These are phyloP conservation scores for Paecilomyces formosus DNA, from an alignment of 2,329 filamentous ascomycete species.

Conservation along the genomic window DNA sequence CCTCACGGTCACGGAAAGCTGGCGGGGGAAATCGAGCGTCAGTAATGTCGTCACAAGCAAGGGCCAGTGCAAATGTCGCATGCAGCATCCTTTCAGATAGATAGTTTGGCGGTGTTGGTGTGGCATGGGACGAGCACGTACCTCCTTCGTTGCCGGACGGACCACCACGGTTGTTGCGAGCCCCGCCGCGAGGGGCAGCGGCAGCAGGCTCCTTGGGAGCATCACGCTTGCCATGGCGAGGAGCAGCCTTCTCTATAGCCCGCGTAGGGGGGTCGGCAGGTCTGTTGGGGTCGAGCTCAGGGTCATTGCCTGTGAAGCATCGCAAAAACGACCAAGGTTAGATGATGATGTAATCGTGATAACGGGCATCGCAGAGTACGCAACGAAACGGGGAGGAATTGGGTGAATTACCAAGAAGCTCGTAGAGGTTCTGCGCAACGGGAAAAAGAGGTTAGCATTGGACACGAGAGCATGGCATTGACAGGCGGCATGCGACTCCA, in stretches of 20 bases:
- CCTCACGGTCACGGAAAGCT: constrained; percentile 88
- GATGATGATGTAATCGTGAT: constrained; percentile 19
- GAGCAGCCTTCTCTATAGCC: constrained; percentile 76
- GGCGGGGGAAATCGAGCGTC: constrained; percentile 8
- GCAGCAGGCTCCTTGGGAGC: constrained; percentile 68
- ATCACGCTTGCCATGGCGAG: constrained; percentile 80
- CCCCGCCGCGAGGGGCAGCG: constrained; percentile 26
- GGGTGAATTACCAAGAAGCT: constrained; percentile 77
- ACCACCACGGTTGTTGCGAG: constrained; percentile 41
- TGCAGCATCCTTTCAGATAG: background rate
- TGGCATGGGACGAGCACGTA: constrained; percentile 44
- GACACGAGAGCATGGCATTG: constrained; percentile 4
- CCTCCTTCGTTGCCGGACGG: constrained; percentile 77
- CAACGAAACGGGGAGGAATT: constrained; percentile 11
- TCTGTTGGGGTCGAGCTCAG: constrained; percentile 66
- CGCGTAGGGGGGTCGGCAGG: constrained; percentile 71
- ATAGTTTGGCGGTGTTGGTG: background rate
- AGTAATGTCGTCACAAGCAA: background rate
- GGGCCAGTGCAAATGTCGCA: background rate
- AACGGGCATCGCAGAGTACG: constrained; percentile 8
- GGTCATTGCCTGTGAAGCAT: constrained; percentile 54
- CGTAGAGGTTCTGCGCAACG: constrained; percentile 81
- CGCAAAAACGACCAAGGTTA: constrained; percentile 20
- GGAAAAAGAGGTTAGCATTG: constrained; percentile 29
- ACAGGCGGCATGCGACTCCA: background rate